Percentiles rank a stretch among this genome's conserved stretches.
Conservation (phyloP, 1,284 basidiomycete genomes). For the Cystobasidium pallidum region DNA sequence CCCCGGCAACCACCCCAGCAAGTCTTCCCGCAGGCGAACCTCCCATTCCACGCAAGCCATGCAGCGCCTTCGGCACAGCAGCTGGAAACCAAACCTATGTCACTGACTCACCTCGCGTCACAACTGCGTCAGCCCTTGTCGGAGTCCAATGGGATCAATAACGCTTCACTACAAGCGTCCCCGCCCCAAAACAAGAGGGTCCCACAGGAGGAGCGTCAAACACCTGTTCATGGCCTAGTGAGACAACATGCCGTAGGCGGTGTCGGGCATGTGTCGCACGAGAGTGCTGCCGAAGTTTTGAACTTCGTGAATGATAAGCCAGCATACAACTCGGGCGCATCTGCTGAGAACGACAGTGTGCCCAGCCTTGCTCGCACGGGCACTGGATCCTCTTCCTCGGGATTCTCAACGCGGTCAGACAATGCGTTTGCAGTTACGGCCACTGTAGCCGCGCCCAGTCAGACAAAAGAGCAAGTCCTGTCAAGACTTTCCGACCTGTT, state of each 20-base stretch:
- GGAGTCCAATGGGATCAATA: neutral
- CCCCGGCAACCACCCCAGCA: constrained; percentile 1
- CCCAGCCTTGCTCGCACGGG: constrained; percentile 27
- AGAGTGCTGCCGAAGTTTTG: neutral
- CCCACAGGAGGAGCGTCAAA: neutral
- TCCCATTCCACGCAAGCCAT: neutral
- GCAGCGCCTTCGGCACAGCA: neutral
- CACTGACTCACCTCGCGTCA: neutral
- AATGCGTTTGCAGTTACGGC: neutral
- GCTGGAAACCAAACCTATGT: neutral
- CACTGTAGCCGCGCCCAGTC: neutral
- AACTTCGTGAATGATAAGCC: neutral
- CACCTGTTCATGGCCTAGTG: neutral
- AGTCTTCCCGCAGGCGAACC: neutral
- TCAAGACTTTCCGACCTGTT: constrained; percentile 24
- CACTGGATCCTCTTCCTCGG: constrained; percentile 31
- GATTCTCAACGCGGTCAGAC: neutral
- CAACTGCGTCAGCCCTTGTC: constrained; percentile 9
- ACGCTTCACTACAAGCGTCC: neutral
- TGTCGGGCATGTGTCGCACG: neutral
- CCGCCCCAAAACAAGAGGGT: neutral
- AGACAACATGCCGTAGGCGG: neutral
- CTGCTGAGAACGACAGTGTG: constrained; percentile 30
- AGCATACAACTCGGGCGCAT: constrained; percentile 5
- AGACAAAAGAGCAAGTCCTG: constrained; percentile 44